Evolutionary conservation across 2,329 filamentous ascomycete species (phyloP), one percentile per base, ranked within the genome.

Genomic region (Zymoseptoria pseudotritici): DNA sequence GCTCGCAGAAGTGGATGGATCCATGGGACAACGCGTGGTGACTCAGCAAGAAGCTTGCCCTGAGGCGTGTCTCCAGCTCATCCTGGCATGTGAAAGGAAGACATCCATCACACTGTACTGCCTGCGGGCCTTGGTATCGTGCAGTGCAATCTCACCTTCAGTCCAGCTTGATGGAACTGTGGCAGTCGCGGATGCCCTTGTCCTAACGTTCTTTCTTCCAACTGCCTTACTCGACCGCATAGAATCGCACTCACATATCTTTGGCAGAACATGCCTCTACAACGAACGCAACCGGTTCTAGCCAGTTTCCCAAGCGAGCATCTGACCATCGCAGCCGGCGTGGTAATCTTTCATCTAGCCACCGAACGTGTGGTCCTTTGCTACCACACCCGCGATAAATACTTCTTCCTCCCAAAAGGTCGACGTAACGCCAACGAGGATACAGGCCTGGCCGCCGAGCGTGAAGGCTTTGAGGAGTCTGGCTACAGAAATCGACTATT

Each of bases 391-490:
- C 59, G 63, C 11, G 71, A 77, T 57, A 67, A 69, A 22, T 77
- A 77, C 64, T 80, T 74, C 66, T 81, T 81, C 65, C 66, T 81
- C 8, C 79, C 79, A 4, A 82, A 81, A 63, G 79, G 79, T 2
- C 70, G 79, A 4, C 68, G 76, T 24, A 78, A 81, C 66, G 76
- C 75, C 0, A 75, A 75, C 10, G 79, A 81, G 63, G 74, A 76
- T n/a, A 74, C 71, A 4, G 70, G 67, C 0, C 59, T 60, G 9
- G 78, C 76, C 0, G 79, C 79, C 0, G 75, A 79, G 58, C 70
- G 79, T 29, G 79, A 81, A 64, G 79, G 79, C 0, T 81, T 75
- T 62, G 79, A 81, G 66, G 79, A 81, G 73, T 77, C 75, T 2
- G 79, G 79, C 20, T 82, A 79, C 65, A 72, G 78, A 50, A 80